These are phyloP conservation scores for Leccinum incarnatum DNA, from an alignment of 768 basidiomycete species.

Conservation along the genomic window DNA sequence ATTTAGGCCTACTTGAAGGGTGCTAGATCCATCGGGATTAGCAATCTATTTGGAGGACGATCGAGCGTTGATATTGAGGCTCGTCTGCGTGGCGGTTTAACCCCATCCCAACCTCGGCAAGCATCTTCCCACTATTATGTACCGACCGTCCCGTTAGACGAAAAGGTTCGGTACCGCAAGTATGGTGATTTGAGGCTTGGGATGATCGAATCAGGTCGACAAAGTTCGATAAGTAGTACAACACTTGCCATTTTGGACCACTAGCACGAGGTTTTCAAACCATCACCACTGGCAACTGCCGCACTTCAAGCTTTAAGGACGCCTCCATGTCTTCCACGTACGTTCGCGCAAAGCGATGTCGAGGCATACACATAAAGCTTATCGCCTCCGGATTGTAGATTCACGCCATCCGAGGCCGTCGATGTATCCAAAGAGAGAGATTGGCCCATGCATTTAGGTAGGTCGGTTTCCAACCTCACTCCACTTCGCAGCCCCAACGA, in stretches of 20 bases:
- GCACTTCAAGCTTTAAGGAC: neutral
- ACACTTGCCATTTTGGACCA: slow-evolving; percentile 7
- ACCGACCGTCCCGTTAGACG: neutral
- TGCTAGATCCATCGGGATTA: neutral
- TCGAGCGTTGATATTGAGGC: neutral
- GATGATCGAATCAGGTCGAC: neutral
- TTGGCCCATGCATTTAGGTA: slow-evolving; percentile 69
- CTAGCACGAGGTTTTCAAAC: neutral
- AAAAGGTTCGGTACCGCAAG: neutral
- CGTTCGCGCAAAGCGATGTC: slow-evolving; percentile 4
- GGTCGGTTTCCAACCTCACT: slow-evolving; percentile 9
- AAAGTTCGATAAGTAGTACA: neutral
- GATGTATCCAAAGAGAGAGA: slow-evolving; percentile 69
- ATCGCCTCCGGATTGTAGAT: slow-evolving; percentile 37
- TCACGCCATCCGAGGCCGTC: slow-evolving; percentile 52
- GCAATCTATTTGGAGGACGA: neutral
- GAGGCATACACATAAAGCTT: neutral
- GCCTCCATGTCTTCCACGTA: slow-evolving; percentile 27
- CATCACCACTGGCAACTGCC: neutral
- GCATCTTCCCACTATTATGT: neutral
- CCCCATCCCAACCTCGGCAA: neutral
- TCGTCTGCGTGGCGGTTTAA: neutral
- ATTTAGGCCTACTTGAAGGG: neutral
- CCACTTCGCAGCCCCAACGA: neutral
- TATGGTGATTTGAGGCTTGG: neutral